These are phyloP conservation scores for Penicillium griseofulvum DNA, from an alignment of 2,329 filamentous ascomycete species.

Conservation along the genomic window DNA sequence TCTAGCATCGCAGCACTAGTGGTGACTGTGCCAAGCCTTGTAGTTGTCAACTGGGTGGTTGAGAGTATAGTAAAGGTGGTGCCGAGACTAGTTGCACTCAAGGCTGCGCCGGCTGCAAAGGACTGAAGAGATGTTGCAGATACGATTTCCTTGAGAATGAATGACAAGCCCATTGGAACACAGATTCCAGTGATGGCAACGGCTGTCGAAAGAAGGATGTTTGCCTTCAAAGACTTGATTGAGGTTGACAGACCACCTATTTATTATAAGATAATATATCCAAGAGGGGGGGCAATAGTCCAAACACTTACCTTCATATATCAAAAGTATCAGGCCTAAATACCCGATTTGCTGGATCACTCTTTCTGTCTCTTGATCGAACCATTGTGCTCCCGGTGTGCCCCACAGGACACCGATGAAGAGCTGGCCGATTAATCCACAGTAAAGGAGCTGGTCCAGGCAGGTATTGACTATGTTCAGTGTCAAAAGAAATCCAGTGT, in stretches of 20 bases:
- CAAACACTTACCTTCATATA: slow-evolving; percentile 60
- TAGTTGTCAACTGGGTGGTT: slow-evolving; percentile 58
- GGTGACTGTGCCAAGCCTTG: slow-evolving; percentile 61
- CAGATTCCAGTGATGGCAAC: slow-evolving; percentile 67
- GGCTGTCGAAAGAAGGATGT: slow-evolving; percentile 57
- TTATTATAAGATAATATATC: background rate
- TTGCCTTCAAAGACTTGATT: slow-evolving; percentile 56
- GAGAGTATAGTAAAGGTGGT: slow-evolving; percentile 66
- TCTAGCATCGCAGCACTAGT: slow-evolving; percentile 36
- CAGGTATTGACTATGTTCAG: slow-evolving; percentile 59
- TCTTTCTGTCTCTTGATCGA: slow-evolving; percentile 53
- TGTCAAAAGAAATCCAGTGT: slow-evolving; percentile 61
- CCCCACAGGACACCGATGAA: slow-evolving; percentile 70
- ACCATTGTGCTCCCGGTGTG: slow-evolving; percentile 61
- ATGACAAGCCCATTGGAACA: slow-evolving; percentile 65
- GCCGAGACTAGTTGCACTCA: slow-evolving; percentile 72
- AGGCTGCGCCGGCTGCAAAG: slow-evolving; percentile 69
- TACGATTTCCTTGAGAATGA: slow-evolving; percentile 53
- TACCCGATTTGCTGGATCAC: slow-evolving; percentile 67
- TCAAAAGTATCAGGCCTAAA: slow-evolving; percentile 67
- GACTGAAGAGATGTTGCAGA: slow-evolving; percentile 57
- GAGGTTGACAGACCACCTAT: slow-evolving; percentile 29
- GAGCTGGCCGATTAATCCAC: slow-evolving; percentile 70
- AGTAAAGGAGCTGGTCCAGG: slow-evolving; percentile 63
- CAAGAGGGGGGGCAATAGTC: background rate